Percentiles rank a stretch among this genome's conserved stretches.
Conservation (phyloP, 192 early-diverging fungal species). For the Backusella tarrabulga region DNA sequence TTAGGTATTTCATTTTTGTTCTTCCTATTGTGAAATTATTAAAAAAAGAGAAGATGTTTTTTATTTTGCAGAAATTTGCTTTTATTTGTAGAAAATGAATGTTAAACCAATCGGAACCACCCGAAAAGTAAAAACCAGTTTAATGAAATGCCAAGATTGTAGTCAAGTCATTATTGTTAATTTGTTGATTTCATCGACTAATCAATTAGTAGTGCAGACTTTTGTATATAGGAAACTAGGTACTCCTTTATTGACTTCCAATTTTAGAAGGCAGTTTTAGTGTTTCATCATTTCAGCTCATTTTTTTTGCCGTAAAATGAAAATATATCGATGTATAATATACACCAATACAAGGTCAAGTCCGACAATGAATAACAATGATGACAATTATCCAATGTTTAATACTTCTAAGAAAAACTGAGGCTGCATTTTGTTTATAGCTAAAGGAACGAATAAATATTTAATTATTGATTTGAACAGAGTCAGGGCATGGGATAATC, state of each 20-base stretch:
- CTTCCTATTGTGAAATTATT: neutral
- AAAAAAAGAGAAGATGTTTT: neutral
- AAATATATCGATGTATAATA: no score
- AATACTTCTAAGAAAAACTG: neutral
- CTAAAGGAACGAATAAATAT: neutral
- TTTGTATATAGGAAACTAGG: neutral
- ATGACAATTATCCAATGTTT: neutral
- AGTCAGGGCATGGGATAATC: neutral
- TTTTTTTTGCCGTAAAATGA: neutral
- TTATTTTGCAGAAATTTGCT: neutral
- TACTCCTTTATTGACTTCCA: neutral
- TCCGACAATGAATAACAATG: neutral
- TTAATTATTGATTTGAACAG: neutral
- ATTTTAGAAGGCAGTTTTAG: neutral
- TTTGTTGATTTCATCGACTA: neutral
- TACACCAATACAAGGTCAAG: neutral
- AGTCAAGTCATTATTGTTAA: neutral
- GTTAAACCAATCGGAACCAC: neutral
- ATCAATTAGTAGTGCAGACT: neutral
- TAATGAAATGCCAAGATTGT: neutral
- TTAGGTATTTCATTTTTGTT: neutral
- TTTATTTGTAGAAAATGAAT: neutral
- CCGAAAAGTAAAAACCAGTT: neutral
- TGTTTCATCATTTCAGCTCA: neutral
- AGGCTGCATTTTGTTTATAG: neutral